Percentiles rank a stretch among this genome's conserved stretches.
Evolutionary conservation across 352 stramenopile species (phyloP).

Genomic region (Lagenidium sp.): DNA sequence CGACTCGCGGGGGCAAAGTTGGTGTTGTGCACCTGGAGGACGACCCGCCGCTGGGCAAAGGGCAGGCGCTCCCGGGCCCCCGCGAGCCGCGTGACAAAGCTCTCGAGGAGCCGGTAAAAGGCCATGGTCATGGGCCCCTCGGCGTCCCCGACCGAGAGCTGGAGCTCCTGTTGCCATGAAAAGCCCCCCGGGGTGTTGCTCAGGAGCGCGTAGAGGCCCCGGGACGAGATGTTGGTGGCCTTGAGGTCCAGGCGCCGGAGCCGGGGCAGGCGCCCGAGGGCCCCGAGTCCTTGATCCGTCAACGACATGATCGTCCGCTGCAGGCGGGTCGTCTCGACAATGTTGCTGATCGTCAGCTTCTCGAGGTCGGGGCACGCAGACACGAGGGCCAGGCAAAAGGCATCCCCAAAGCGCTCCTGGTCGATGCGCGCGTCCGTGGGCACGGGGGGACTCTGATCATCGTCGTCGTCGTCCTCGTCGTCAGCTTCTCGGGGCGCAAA

Average conservation of each 20-base stretch:
- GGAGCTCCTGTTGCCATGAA: conserved; percentile 1
- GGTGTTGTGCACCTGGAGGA: conserved; percentile 8
- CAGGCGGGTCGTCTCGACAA: conserved; percentile 2
- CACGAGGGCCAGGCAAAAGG: conserved; percentile 6
- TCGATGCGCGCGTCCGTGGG: conserved; percentile 3
- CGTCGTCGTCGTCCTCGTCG: conserved; percentile 1
- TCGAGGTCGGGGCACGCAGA: conserved; percentile 6
- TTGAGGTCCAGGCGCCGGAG: conserved; percentile 10
- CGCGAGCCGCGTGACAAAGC: conserved; percentile 2
- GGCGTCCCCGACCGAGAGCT: conserved; percentile 4
- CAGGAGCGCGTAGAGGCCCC: conserved; percentile 5
- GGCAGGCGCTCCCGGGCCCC: background rate
- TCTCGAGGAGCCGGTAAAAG: conserved; percentile 5
- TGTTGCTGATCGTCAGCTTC: conserved; percentile 7
- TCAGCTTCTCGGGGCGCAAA: conserved; percentile 4
- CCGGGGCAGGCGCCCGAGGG: conserved; percentile 3
- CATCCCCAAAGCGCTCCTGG: conserved; percentile 16
- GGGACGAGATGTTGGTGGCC: conserved; percentile 8
- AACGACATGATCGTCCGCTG: conserved; percentile 9
- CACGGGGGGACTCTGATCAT: background rate
- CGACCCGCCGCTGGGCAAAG: conserved; percentile 5
- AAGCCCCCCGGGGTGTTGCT: background rate
- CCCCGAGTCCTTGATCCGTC: conserved; percentile 6
- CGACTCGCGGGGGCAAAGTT: background rate
- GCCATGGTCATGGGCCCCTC: conserved; percentile 5